Percentiles rank a stretch among this genome's conserved stretches.
Conservation (phyloP, 1,284 basidiomycete species). For the Phellopilus nigrolimitatus region DNA sequence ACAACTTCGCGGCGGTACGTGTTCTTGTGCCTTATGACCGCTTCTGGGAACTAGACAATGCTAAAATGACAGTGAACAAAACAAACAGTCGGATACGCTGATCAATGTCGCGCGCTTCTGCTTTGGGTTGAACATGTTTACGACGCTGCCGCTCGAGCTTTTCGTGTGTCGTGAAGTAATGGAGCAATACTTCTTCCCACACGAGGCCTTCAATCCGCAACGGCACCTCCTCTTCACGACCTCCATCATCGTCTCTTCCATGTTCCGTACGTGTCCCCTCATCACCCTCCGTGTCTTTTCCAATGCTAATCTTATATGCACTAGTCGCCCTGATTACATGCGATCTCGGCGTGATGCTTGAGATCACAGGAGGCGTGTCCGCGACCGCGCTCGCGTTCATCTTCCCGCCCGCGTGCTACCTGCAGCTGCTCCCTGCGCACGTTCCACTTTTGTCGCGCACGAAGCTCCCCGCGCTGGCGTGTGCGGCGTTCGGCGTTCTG, state of each 20-base stretch:
- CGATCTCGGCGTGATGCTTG: conserved; percentile 95
- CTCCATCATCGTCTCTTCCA: conserved; percentile 75
- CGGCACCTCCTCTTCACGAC: conserved; percentile 93
- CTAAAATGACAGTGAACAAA: background rate
- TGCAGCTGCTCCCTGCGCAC: conserved; percentile 60
- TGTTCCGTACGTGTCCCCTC: conserved; percentile 59
- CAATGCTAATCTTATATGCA: conserved; percentile 8
- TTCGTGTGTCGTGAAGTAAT: conserved; percentile 96
- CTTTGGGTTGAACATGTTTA: conserved; percentile 98
- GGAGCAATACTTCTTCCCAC: conserved; percentile 90
- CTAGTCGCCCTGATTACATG: conserved; percentile 89
- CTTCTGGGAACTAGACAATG: too few relatives aligned
- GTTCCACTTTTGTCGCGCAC: conserved; percentile 61
- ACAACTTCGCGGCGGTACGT: conserved; percentile 78
- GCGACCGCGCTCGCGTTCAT: conserved; percentile 95
- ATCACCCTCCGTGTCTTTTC: conserved; percentile 3
- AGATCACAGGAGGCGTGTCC: conserved; percentile 93
- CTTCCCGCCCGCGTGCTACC: conserved; percentile 85
- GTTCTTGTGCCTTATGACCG: background rate
- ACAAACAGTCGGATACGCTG: conserved; percentile 63
- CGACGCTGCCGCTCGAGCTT: conserved; percentile 87
- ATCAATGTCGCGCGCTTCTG: conserved; percentile 94
- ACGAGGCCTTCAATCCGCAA: conserved; percentile 72
- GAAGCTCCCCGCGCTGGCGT: conserved; percentile 72
- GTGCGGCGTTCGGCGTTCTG: conserved; percentile 68